Evolutionary conservation across 2,329 filamentous ascomycete species (phyloP).

Genomic region (Verticillium albo-atrum): DNA sequence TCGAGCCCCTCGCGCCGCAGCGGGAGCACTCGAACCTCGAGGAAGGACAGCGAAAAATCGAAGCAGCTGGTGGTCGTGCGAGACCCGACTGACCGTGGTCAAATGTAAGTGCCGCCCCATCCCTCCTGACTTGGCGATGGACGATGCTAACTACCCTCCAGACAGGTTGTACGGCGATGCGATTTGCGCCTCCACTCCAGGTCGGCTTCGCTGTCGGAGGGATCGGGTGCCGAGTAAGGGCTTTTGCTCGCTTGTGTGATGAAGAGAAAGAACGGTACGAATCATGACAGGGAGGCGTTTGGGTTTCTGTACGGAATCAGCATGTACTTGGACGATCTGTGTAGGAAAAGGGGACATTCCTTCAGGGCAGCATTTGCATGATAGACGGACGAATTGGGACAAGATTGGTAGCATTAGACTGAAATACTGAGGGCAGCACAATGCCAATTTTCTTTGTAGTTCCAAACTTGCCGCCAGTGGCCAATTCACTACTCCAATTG

Average conservation of each 20-base stretch:
- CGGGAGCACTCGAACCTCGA: conserved; percentile 4
- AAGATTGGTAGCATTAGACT: not conserved
- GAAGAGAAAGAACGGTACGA: not conserved
- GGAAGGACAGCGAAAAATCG: conserved; percentile 9
- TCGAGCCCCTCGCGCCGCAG: conserved; percentile 8
- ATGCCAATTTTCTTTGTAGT: not conserved
- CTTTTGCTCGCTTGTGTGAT: not conserved
- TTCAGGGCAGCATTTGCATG: not conserved
- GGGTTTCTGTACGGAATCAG: not conserved
- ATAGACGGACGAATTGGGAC: not conserved
- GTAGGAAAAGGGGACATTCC: not conserved
- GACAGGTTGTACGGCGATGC: conserved; percentile 11
- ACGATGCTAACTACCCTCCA: conserved; percentile 4
- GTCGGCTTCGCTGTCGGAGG: conserved; percentile 2
- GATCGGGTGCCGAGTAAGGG: not conserved
- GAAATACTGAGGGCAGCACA: not conserved
- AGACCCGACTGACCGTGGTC: conserved; percentile 11
- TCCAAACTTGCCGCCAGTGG: too few species aligned
- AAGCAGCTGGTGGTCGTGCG: conserved; percentile 13
- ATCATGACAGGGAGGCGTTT: not conserved
- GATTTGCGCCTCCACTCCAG: conserved; percentile 3
- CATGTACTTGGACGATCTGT: not conserved
- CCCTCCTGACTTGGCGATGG: not conserved
- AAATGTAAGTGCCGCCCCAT: conserved; percentile 5
- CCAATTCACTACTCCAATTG: too few species aligned